phyloP scores from a whole-genome alignment of 768 basidiomycete genomes.

The Lactarius sp. region DNA sequence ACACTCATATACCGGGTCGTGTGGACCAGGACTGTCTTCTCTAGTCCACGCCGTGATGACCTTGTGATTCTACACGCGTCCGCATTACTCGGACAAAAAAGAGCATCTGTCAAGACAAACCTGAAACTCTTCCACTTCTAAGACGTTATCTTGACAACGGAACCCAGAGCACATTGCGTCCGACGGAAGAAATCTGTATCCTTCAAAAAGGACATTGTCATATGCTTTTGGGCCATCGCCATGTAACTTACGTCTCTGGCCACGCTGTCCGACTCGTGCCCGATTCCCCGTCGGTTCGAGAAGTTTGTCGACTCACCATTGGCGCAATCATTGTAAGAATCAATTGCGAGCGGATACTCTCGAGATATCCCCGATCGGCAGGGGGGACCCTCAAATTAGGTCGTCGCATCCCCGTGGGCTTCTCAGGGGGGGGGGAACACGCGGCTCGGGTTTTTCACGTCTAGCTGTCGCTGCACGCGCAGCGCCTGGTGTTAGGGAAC shows the following conservation, averaged over 20 bases:
- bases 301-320: not conserved
- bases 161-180: too few relatives aligned
- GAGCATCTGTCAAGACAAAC: not conserved
- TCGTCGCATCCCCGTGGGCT: too few relatives aligned
- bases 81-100: not conserved
- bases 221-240: too few relatives aligned
- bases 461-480: too few relatives aligned
- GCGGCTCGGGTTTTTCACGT: too few relatives aligned
- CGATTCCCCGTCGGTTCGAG: not conserved
- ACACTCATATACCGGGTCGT: not conserved
- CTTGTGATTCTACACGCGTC: too few relatives aligned
- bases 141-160: conserved; percentile 1
- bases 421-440: too few relatives aligned
- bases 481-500: too few relatives aligned
- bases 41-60: not conserved
- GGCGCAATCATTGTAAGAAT: not conserved
- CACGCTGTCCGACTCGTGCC: not conserved
- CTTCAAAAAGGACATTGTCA: too few relatives aligned
- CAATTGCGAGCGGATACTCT: not conserved
- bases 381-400: too few relatives aligned
- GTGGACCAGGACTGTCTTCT: not conserved
- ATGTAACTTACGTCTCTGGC: not conserved
- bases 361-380: not conserved
- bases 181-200: not conserved
- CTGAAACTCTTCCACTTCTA: not conserved